Evolutionary conservation across 441 rosid species (phyloP).

Genomic region (Arabidopsis hybrid): DNA sequence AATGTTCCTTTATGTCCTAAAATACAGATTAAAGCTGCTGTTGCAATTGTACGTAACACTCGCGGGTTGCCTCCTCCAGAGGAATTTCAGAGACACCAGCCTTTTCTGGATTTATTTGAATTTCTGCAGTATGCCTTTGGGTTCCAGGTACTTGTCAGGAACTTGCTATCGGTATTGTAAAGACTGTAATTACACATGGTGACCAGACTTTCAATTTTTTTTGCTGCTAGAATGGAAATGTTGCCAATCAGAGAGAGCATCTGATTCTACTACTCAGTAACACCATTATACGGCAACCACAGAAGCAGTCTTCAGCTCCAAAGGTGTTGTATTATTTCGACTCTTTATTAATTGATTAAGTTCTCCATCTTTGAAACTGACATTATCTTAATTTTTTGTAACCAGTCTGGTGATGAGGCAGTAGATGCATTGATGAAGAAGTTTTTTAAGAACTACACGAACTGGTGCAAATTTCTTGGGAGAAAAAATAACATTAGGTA

Average conservation of each 20-base stretch:
- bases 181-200: slow-evolving; percentile 19
- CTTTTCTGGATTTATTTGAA: slow-evolving; percentile 77
- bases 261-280: slow-evolving; percentile 88
- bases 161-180: slow-evolving; percentile 8
- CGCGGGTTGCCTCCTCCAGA: slow-evolving; percentile 69
- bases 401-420: slow-evolving; percentile 78
- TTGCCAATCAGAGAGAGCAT: slow-evolving; percentile 96
- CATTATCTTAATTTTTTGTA: slow-evolving; percentile 37
- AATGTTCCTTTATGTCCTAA: not conserved
- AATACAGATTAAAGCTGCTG: slow-evolving; percentile 84
- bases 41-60: slow-evolving; percentile 70
- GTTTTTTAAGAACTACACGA: slow-evolving; percentile 88
- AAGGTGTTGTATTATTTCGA: slow-evolving; percentile 56
- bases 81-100: slow-evolving; percentile 59
- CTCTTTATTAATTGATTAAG: slow-evolving; percentile 23
- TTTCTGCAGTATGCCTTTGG: slow-evolving; percentile 86
- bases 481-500: slow-evolving; percentile 84
- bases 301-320: slow-evolving; percentile 55
- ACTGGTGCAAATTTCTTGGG: slow-evolving; percentile 91
- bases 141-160: slow-evolving; percentile 72
- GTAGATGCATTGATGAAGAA: slow-evolving; percentile 87
- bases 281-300: slow-evolving; percentile 63
- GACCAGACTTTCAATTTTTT: slow-evolving; percentile 11
- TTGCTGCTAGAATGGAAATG: slow-evolving; percentile 79
- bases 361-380: slow-evolving; percentile 36